Evolutionary conservation across 345 rosid species (phyloP), one percentile per base, ranked within the genome.

Genomic region (Nasturtium officinale): DNA sequence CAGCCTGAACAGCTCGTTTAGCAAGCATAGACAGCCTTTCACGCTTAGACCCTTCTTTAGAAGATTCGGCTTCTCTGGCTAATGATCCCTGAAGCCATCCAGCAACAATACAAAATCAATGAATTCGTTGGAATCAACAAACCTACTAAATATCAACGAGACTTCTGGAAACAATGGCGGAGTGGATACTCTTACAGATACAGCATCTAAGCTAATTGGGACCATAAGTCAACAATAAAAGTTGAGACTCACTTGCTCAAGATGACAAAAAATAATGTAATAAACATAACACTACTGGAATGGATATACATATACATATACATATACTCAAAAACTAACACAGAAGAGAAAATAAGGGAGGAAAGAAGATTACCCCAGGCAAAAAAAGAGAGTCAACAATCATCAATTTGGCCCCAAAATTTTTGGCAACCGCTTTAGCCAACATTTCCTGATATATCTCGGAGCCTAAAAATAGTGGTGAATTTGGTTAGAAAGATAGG

Each of bases 391-490:
- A 90, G 71, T 91, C 96, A 58, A 92, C 87, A 59, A 92, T 73
- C 37, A 96, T 87, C 67, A 96, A 68, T 76, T 81, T 89, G 75
- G 96, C 99, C 77, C 88, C 89, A 79, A 83, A 82, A 77, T 86
- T 79, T 80, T 96, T 96, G 5, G 96, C 94, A 82, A 96, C 92
- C 28, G 97, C 96, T 82, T 92, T 92, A 2, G 82, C 79, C 76
- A 96, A 85, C 66, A 90, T 89, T 83, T 90, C 98, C 78, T 96
- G 99, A 79, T 92, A 96, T 77, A 96, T 96, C 81, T 92, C 99
- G 10, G 99, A 92, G 29, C 99, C 99, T 96, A 69, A 32, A 51
- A 43, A 76, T 20, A 54, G 57, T 37, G 51, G 56, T 29, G 26
- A 61, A 58, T 43, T 15, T 65, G 28, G 45, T 46, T 40, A 71